Base-by-base conservation (phyloP, 768 basidiomycete species). In the Xerocomellus intermedius region DNA sequence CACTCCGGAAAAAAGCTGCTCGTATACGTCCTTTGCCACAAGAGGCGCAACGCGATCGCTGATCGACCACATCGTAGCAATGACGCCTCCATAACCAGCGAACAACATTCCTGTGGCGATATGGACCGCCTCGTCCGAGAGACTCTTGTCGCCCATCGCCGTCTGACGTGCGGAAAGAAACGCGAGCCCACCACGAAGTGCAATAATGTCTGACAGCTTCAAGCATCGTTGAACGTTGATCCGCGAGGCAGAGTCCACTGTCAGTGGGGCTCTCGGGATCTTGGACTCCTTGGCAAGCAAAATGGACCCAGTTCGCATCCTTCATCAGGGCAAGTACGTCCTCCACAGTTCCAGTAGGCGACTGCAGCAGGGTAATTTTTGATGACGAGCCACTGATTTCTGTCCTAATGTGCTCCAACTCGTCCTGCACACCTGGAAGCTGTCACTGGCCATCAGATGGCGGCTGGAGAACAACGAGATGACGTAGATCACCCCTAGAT, bases 141-240 rank as follows among this genome's bases (percentile, higher is more conserved):
- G 68, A 49, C 55, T 70, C 63, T 60, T 41, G 33, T 69, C 64
- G 2, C 75, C 75, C 42, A 58, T 68, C 2, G 74, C 74, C 6
- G 74, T 79, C 52, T 80, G 71, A 59, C 77, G 79, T 3, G 78
- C 79, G 12, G 78, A 78, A 10, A 80, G 72, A 56, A 77, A 75
- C 0, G 72, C 78, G 33, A 79, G 65, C 39, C 68, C 51, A 37
- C 43, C 65, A 39, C n/a, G 71, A 36, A 37, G 17, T 6, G 35
- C 16, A 4, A 48, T 24, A 8, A 39, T 48, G n/a, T 47, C 39
- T 0, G 53, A 42, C 4, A 56, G n/a, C 7, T 45, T 48, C 26
- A 48, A 21, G 4, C 51, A 35, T 7, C 43, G 32, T 17, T 10
- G 1, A 35, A 4, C 43, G 32, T 17, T 10, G 1, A 26, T 48